Evolutionary conservation across 2,329 filamentous ascomycete species (phyloP), one percentile per base, ranked within the genome.

Genomic region (Stachybotrys chartarum): DNA sequence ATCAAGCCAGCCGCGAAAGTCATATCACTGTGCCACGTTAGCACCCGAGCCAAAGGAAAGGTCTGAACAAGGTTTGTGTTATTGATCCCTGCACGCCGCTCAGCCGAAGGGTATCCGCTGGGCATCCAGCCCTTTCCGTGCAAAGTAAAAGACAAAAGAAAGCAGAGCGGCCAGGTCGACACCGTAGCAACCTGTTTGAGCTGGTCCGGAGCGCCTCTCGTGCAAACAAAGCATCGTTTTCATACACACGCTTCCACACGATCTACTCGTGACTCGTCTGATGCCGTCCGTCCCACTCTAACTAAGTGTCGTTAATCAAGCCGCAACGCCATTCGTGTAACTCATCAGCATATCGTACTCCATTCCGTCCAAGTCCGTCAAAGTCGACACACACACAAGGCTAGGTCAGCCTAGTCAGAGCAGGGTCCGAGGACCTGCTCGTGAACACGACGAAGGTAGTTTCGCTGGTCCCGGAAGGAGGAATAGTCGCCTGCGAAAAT

Each of bases 401-500:
- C n/a, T n/a, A n/a, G 35, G 35, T 42, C 10, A 42, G 35, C 5
- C 35, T 42, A 68, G 50, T 68, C 63, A 11, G 65, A 62, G 52
- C 68, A 70, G 18, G 68, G 66, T 14, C 70, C 70, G 8, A 72
- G 67, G 11, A 60, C 63, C 57, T 69, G 72, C 55, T 75, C 71
- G 55, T 81, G 80, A 2, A 87, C 68, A 42, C 75, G 71, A 53
- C 75, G 73, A 8, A 92, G 73, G 60, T 80, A 86, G 12, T 80
- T 74, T 53, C 91, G 82, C 68, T 95, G 90, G 47, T 77, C 70
- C 18, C 81, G 75, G 65, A 95, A 95, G 2, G 83, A 82, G 6
- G 80, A 79, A 70, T 96, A 97, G 64, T 96, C 87, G 54, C 90
- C 91, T 11, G 80, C 86, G 54, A 95, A 75, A 45, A 96, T 80